These are phyloP conservation scores for Myxozyma neglecta DNA, from an alignment of 805 yeast species.

Conservation along the genomic window DNA sequence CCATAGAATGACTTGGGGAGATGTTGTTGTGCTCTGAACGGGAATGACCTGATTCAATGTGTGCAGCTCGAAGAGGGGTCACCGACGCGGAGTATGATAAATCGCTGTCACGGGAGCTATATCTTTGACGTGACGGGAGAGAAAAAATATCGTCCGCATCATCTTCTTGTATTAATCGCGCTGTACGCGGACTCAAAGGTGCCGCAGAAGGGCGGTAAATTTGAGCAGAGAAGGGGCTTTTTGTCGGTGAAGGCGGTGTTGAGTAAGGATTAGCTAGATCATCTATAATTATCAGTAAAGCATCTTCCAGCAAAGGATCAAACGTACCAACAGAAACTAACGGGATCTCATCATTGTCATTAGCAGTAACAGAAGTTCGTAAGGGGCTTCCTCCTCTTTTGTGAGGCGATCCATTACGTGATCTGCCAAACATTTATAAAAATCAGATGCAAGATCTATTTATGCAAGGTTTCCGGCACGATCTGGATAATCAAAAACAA, in stretches of 20 bases:
- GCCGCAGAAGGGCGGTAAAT: background rate
- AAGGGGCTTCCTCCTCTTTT: constrained; percentile 3
- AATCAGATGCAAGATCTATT: too few relatives aligned
- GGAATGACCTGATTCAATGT: constrained; percentile 10
- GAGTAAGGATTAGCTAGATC: constrained; percentile 31
- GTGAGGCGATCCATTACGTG: background rate
- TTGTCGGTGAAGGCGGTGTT: constrained; percentile 27
- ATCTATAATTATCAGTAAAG: background rate
- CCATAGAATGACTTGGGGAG: background rate
- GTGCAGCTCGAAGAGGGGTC: constrained; percentile 15
- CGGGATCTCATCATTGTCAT: background rate
- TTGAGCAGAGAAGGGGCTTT: constrained; percentile 5
- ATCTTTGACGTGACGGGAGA: background rate
- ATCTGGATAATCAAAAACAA: too few relatives aligned
- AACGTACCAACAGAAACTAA: background rate
- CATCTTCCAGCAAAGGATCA: background rate
- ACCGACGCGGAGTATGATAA: background rate
- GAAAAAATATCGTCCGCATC: background rate
- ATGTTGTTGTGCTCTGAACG: background rate
- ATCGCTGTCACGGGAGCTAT: background rate
- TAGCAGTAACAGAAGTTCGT: background rate
- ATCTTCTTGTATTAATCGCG: background rate
- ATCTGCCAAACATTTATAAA: too few relatives aligned
- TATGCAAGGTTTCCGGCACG: too few relatives aligned
- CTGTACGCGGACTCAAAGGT: constrained; percentile 7